Evolutionary conservation across 495 filamentous ascomycete species (phyloP), one percentile per base, ranked within the genome.

Genomic region (Lineolata rhizophorae): DNA sequence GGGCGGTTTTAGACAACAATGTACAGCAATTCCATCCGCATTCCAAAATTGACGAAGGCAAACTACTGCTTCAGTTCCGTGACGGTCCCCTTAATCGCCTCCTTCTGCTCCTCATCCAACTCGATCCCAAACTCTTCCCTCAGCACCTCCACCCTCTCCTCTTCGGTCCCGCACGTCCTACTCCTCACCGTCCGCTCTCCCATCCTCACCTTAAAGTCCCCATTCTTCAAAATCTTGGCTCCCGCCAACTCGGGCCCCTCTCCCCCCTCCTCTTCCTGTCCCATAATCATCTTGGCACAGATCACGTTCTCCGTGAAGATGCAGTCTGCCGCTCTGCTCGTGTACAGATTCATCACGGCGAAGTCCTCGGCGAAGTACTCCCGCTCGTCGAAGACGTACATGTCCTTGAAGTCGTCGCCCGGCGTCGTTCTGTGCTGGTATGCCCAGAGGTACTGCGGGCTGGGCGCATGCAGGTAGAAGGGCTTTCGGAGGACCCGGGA

Each of bases 281-380:
- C 54, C 18, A 64, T 44, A 18, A 76, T 31, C 41, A 73, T 72
- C 49, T 56, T 63, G n/a, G 67, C 57, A 19, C 59, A 57, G 20
- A 74, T 42, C 5, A 72, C 44, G 27, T 46, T 56, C 12, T 46
- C 36, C 16, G 57, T 61, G 43, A 70, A 61, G n/a, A 61, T 58
- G 5, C 49, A 58, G 27, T 53, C 47, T 35, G 45, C 48, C 18
- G 42, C 49, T 28, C 55, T 52, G 46, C 57, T 64, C 3, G 58
- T 62, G 37, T 38, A 60, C 34, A 61, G 61, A 50, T 71, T 80
- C 50, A 82, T 72, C 9, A 74, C 53, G 24, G 64, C 63, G 45
- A 65, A 79, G 39, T 78, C 76, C 24, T 51, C 45, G 30, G 60
- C 63, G 17, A 65, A 49, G 31, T 70, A 77, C 50, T 74, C 76